Percentiles rank a stretch among this genome's conserved stretches.
These are phyloP conservation scores for Kwoniella sp. DNA, from an alignment of 768 basidiomycete species.

Conservation along the genomic window DNA sequence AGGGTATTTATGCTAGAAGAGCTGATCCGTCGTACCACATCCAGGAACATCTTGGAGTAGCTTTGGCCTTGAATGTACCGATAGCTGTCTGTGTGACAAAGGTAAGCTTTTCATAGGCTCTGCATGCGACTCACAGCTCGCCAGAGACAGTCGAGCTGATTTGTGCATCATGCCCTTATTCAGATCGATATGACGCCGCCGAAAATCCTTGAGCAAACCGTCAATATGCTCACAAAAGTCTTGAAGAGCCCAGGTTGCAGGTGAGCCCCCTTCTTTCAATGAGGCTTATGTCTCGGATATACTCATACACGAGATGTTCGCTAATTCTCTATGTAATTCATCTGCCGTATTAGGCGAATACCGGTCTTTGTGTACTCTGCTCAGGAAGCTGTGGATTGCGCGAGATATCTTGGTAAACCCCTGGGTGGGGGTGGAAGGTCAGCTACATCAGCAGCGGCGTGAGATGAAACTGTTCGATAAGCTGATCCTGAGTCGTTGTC, in stretches of 20 bases:
- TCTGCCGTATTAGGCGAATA: conserved; percentile 55
- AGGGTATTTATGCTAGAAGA: neutral
- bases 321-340: too few relatives aligned
- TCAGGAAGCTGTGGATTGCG: conserved; percentile 71
- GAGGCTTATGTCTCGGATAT: too few relatives aligned
- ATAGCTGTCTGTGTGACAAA: conserved; percentile 89
- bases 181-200: conserved; percentile 95
- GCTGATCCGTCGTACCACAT: conserved; percentile 55
- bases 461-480: too few relatives aligned
- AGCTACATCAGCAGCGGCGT: neutral
- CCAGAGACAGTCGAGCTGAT: neutral
- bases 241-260: conserved; percentile 89
- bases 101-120: conserved; percentile 58
- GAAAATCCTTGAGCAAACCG: conserved; percentile 85
- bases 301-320: too few relatives aligned
- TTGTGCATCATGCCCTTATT: neutral
- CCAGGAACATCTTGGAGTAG: conserved; percentile 90
- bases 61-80: conserved; percentile 88
- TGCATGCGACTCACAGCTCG: neutral
- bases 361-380: conserved; percentile 66
- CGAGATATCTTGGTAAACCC: conserved; percentile 45
- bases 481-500: conserved; percentile 18
- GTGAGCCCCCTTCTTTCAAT: conserved; percentile 60
- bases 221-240: conserved; percentile 89
- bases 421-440: conserved; percentile 19